Evolutionary conservation across 768 basidiomycete genomes (phyloP).

Genomic region (Psilocybe subaeruginosa): DNA sequence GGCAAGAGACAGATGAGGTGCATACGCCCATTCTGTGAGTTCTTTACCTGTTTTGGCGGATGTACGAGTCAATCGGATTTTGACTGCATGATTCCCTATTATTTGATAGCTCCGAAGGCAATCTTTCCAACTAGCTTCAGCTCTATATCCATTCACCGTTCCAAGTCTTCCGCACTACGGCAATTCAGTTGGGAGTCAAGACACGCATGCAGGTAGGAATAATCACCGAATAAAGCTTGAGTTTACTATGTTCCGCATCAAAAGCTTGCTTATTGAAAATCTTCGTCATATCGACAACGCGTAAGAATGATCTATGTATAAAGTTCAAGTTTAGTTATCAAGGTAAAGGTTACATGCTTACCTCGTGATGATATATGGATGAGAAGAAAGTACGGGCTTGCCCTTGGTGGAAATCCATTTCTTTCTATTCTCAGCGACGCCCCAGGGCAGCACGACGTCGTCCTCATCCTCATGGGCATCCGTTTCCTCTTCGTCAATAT

Average conservation of each 20-base stretch:
- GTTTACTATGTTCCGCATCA: slow-evolving; percentile 25
- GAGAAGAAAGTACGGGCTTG: slow-evolving; percentile 22
- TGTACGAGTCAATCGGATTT: slow-evolving; percentile 26
- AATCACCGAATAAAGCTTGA: slow-evolving; percentile 26
- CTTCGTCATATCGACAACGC: slow-evolving; percentile 33
- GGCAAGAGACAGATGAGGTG: slow-evolving; percentile 15
- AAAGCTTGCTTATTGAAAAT: slow-evolving; percentile 33
- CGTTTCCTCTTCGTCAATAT: slow-evolving; percentile 5
- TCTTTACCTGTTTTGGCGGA: slow-evolving; percentile 22
- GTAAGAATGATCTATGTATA: slow-evolving; percentile 34
- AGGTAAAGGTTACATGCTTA: slow-evolving; percentile 12
- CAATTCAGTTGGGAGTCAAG: neutral
- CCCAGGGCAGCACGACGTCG: neutral
- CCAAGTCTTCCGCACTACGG: slow-evolving; percentile 3
- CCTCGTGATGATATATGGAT: slow-evolving; percentile 41
- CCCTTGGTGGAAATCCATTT: slow-evolving; percentile 16
- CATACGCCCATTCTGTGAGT: slow-evolving; percentile 34
- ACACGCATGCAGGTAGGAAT: neutral
- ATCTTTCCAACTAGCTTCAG: slow-evolving; percentile 19
- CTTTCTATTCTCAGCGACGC: neutral
- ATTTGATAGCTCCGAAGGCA: slow-evolving; percentile 27
- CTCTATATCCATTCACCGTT: neutral
- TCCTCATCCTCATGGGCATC: slow-evolving; percentile 4
- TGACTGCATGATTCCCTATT: slow-evolving; percentile 33
- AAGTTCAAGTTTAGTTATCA: neutral